Conservation (phyloP, 441 rosid species). For the Erysimum pusillum region DNA sequence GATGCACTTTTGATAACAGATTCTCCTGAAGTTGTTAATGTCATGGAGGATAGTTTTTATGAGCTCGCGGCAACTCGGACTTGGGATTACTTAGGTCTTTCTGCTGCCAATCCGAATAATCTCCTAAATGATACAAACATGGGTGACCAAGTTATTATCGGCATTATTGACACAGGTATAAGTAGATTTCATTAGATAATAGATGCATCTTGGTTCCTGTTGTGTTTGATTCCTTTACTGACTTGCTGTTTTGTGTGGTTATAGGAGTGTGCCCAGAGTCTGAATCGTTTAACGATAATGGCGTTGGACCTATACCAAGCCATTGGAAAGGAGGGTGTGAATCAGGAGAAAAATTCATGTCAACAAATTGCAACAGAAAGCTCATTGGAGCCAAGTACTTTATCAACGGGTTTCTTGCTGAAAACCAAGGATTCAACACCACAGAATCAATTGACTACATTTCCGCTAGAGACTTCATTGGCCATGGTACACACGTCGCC, state of each 20-base stretch:
- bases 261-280: constrained; percentile 83
- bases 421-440: constrained; percentile 52
- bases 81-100: constrained; percentile 45
- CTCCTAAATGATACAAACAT: constrained; percentile 35
- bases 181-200: constrained; percentile 4
- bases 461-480: constrained; percentile 65
- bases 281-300: constrained; percentile 60
- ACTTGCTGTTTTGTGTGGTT: not conserved
- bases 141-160: constrained; percentile 37
- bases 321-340: constrained; percentile 73
- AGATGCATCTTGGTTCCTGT: not conserved
- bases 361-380: constrained; percentile 47
- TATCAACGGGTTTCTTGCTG: constrained; percentile 59
- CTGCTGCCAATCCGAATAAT: constrained; percentile 29
- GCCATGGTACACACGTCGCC: constrained; percentile 80
- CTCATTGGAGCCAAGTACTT: constrained; percentile 74
- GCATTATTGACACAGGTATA: constrained; percentile 43
- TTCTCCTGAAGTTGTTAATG: constrained; percentile 45
- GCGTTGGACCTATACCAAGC: constrained; percentile 57
- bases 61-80: constrained; percentile 38
- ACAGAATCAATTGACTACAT: constrained; percentile 53
- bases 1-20: constrained; percentile 28
- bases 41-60: constrained; percentile 36
- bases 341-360: constrained; percentile 46
- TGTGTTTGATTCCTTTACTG: not conserved